These are phyloP conservation scores for Gastrodia elata DNA, from an alignment of 106 monocot genomes.

Conservation along the genomic window DNA sequence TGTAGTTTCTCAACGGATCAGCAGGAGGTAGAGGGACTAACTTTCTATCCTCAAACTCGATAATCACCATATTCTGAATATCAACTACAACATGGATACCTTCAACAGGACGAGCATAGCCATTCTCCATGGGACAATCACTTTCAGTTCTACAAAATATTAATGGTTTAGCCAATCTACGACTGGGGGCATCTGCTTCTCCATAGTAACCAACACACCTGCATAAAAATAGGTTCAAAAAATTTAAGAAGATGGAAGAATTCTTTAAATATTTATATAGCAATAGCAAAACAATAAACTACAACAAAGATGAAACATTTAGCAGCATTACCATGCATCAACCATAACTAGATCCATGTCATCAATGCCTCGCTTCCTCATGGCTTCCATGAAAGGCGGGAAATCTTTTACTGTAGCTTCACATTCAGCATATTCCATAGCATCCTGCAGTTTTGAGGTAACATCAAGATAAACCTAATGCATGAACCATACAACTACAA, in stretches of 20 bases:
- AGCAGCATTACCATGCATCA: constrained; percentile 64
- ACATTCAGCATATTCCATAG: constrained; percentile 90
- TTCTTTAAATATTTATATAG: not conserved
- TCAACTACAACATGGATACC: constrained; percentile 77
- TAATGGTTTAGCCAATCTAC: constrained; percentile 75
- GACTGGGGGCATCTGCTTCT: constrained; percentile 80
- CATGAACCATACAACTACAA: too few relatives aligned
- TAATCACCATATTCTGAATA: constrained; percentile 70
- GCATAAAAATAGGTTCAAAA: not conserved
- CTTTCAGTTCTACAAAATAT: constrained; percentile 95
- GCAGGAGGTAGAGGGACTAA: constrained; percentile 80
- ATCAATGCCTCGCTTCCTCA: constrained; percentile 90
- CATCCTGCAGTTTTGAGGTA: constrained; percentile 44
- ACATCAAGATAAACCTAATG: not conserved
- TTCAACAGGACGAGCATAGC: constrained; percentile 89
- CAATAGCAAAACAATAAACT: not conserved
- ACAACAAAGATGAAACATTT: not conserved
- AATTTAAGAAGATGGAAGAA: not conserved
- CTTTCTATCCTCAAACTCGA: constrained; percentile 88
- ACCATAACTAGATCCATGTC: constrained; percentile 99
- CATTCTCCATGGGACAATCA: constrained; percentile 88
- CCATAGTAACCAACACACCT: constrained; percentile 87
- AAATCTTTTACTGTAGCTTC: constrained; percentile 78
- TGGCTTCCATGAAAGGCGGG: constrained; percentile 79
- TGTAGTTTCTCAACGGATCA: constrained; percentile 86